Conservation (phyloP, 768 basidiomycete genomes). For the Boletus tylopilopsis region DNA sequence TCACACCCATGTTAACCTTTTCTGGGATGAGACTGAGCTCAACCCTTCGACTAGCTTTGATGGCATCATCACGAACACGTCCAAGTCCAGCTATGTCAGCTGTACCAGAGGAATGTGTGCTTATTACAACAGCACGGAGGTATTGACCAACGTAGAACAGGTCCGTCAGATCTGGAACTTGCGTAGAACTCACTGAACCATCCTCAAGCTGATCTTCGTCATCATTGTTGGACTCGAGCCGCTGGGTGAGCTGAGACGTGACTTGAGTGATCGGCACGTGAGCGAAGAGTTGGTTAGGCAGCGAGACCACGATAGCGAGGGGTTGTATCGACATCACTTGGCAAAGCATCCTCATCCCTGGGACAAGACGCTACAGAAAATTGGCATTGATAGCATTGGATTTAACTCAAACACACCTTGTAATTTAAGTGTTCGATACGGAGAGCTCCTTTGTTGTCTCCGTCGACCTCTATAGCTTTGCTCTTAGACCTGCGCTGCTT, state of each 20-base stretch:
- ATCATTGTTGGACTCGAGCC: conserved; percentile 61
- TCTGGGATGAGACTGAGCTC: conserved; percentile 84
- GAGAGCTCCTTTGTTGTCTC: conserved; percentile 40
- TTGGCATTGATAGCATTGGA: conserved; percentile 5
- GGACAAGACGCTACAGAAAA: conserved; percentile 56
- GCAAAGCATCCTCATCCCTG: conserved; percentile 87
- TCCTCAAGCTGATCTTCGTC: conserved; percentile 45
- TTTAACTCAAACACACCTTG: conserved; percentile 51
- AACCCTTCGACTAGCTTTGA: conserved; percentile 68
- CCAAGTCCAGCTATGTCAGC: conserved; percentile 53
- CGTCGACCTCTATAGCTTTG: conserved; percentile 32
- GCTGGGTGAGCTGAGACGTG: conserved; percentile 69
- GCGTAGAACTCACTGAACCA: conserved; percentile 30
- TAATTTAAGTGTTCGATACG: conserved; percentile 93
- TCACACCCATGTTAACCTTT: conserved; percentile 77
- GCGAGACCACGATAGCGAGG: conserved; percentile 84
- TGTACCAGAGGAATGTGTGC: conserved; percentile 63
- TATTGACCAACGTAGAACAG: conserved; percentile 87
- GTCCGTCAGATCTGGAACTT: conserved; percentile 65
- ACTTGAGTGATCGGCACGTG: conserved; percentile 95
- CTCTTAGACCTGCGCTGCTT: conserved; percentile 47
- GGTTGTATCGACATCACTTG: conserved; percentile 85
- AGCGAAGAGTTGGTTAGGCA: conserved; percentile 93
- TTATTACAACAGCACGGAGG: conserved; percentile 71
- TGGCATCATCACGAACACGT: conserved; percentile 63